These are phyloP conservation scores for Gomphus sp. DNA, from an alignment of 1,284 basidiomycete genomes.

Conservation along the genomic window DNA sequence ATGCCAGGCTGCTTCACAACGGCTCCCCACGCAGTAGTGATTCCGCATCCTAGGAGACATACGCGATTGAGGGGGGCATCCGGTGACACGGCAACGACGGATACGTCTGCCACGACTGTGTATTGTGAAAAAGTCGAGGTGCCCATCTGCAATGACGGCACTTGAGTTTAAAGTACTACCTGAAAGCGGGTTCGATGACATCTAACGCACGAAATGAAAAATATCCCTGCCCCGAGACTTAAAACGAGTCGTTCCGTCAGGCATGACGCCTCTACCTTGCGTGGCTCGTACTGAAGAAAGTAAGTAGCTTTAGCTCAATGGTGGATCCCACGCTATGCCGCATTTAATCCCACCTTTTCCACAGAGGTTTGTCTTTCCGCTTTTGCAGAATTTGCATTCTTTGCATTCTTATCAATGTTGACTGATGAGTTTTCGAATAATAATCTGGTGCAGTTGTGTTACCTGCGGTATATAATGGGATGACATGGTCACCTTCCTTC, in stretches of 20 bases:
- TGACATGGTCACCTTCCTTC: conserved; percentile 84
- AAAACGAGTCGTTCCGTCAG: conserved; percentile 89
- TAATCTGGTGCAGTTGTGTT: background rate
- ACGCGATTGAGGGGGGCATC: conserved; percentile 89
- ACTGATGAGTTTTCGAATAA: conserved; percentile 7
- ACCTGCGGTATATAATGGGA: conserved; percentile 91
- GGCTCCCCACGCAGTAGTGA: conserved; percentile 95
- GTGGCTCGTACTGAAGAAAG: conserved; percentile 67
- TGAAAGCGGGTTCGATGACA: too few species aligned
- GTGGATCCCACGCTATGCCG: background rate
- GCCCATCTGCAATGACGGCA: conserved; percentile 69
- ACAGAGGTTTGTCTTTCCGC: conserved; percentile 96
- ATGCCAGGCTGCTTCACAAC: conserved; percentile 76
- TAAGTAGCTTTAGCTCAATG: background rate
- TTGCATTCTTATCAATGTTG: conserved; percentile 61
- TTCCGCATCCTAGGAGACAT: conserved; percentile 91
- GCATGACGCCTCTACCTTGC: conserved; percentile 96
- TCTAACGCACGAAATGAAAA: conserved; percentile 74
- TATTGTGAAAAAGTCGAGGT: conserved; percentile 98
- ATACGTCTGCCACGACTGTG: conserved; percentile 96
- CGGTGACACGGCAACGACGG: conserved; percentile 84
- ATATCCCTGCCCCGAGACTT: conserved; percentile 82
- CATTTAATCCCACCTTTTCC: conserved; percentile 51
- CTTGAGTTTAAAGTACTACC: background rate
- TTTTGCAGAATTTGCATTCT: conserved; percentile 98